A percentile compares a stretch with the other conserved stretches of the same genome.
These are phyloP conservation scores for Setaria viridis DNA, from an alignment of 202 grass and related monocot genomes.

Conservation along the genomic window DNA sequence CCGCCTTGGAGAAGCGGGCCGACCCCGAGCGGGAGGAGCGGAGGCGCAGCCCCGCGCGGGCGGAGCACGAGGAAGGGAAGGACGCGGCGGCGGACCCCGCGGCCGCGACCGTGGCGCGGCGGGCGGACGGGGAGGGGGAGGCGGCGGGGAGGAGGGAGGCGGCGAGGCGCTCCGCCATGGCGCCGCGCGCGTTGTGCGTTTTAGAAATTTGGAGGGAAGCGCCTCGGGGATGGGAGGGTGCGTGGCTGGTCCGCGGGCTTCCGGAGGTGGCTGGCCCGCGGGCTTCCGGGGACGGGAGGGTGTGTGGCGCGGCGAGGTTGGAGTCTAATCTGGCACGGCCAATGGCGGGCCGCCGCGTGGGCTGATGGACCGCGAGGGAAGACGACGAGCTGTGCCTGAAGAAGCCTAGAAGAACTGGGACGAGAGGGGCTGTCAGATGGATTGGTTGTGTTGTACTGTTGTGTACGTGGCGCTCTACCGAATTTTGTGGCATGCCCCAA, in stretches of 20 bases:
- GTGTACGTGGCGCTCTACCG: not conserved
- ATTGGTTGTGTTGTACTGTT: not conserved
- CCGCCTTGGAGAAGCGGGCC: conserved; percentile 9
- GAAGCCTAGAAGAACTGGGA: not conserved
- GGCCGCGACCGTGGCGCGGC: conserved; percentile 36
- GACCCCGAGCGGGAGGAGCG: not conserved
- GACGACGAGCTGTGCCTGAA: not conserved
- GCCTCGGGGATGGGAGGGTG: not conserved
- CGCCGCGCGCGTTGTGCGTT: conserved; percentile 8
- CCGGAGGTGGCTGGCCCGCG: not conserved
- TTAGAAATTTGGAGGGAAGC: conserved; percentile 28
- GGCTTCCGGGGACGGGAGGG: not conserved
- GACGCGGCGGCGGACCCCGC: not conserved
- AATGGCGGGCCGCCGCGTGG: conserved; percentile 47
- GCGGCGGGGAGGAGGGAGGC: conserved; percentile 50
- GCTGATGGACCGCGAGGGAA: not conserved
- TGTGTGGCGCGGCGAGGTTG: conserved; percentile 39
- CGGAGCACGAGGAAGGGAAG: conserved; percentile 38
- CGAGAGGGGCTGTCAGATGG: not conserved
- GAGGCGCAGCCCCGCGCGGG: conserved; percentile 42
- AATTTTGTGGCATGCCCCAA: no score
- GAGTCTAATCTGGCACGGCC: conserved; percentile 39
- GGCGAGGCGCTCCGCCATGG: conserved; percentile 78
- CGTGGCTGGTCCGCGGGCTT: conserved; percentile 5
- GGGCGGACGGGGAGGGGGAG: conserved; percentile 36